Base-by-base conservation (phyloP, 306 rosid species). In the Citrullus mucosospermus region DNA sequence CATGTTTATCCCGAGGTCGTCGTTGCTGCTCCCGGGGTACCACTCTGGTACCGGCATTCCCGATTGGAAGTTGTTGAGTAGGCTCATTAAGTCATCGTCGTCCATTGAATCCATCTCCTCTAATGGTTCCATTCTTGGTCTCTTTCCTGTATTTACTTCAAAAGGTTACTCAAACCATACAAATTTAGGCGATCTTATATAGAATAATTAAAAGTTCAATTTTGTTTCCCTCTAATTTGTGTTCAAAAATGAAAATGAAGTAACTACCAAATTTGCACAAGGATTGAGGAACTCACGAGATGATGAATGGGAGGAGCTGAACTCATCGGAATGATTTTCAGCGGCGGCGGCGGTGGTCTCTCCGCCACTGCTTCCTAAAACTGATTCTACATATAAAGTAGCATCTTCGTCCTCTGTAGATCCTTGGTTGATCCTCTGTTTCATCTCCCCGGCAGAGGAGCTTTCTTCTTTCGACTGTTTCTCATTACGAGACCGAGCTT, bases 31-130 rank as follows among this genome's bases (percentile, higher is more conserved):
- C 30, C 83, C 80, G 0, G 76, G 77, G 75, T 89, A 88, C 97
- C 93, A 92, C 20, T 88, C 90, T 0, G 92, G 90, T 15, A 77
- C 75, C 58, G 90, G 88, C 82, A 79, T 79, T 54, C 86, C 46
- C 2, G 86, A 46, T 8, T 89, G 87, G 60, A 83, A 89, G 72
- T 90, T 81, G 75, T 78, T 83, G 56, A 92, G 91, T 75, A 94
- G 54, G 88, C 93, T 89, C 75, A 81, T 55, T 89, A 90, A 78
- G 77, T 93, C 97, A 75, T 93, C 97, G 70, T 91, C 97, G 36
- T 86, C 93, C 88, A 90, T 75, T 12, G 84, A 73, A 30, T 80
- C 84, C 86, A 88, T 82, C 79, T 83, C 88, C 46, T 75, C 91
- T 71, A 86, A 1, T n/a, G 83, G 86, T 76, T 83, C 88, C 66